Conservation (phyloP, 768 basidiomycete genomes). For the Hebeloma cylindrosporum region DNA sequence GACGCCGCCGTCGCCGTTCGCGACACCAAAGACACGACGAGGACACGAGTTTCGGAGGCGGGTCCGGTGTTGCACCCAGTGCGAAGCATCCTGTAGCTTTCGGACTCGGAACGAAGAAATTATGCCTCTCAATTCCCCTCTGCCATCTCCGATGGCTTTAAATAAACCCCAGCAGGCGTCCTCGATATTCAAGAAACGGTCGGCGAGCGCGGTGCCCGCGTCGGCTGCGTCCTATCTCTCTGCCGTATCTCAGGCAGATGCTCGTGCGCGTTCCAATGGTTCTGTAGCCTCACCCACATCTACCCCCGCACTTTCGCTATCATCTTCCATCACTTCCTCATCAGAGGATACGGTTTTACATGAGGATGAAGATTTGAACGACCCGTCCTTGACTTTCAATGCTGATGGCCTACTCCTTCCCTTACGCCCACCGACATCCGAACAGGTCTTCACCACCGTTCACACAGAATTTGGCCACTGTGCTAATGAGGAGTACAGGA, state of each 20-base stretch:
- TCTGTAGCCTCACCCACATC: constrained; percentile 46
- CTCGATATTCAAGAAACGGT: constrained; percentile 64
- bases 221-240: constrained; percentile 46
- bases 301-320: constrained; percentile 72
- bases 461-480: constrained; percentile 95
- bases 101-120: no score
- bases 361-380: constrained; percentile 48
- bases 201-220: constrained; percentile 29
- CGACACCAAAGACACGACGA: no score
- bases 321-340: constrained; percentile 67
- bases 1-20: no score
- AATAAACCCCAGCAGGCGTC: constrained; percentile 46
- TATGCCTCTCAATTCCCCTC: constrained; percentile 20
- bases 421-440: constrained; percentile 71
- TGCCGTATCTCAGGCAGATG: constrained; percentile 54
- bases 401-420: constrained; percentile 62
- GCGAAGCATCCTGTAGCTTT: no score
- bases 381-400: constrained; percentile 27
- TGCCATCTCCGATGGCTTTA: constrained; percentile 65
- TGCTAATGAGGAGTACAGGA: constrained; percentile 71
- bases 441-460: constrained; percentile 73
- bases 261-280: constrained; percentile 49
- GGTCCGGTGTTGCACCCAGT: no score
- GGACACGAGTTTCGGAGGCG: no score
- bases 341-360: constrained; percentile 67